phyloP scores from a whole-genome alignment of 345 rosid genomes.

The Populus deltoides region DNA sequence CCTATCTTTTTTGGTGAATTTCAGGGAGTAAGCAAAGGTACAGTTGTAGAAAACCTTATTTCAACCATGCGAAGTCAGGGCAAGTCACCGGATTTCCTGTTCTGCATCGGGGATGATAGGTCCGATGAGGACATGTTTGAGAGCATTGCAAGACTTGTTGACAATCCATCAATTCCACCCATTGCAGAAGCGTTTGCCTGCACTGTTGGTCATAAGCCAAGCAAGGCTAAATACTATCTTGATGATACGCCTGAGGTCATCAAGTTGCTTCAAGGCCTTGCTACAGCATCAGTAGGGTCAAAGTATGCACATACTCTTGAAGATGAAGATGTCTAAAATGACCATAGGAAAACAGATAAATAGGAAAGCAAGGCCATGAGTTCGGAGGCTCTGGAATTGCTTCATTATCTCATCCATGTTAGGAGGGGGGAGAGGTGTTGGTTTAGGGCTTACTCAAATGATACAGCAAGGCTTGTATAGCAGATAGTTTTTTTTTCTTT shows the following conservation, averaged over 20 bases:
- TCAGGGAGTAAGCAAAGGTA: conserved; percentile 80
- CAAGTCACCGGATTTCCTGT: conserved; percentile 59
- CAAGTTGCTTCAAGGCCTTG: conserved; percentile 54
- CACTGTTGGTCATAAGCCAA: conserved; percentile 85
- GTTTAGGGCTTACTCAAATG: not conserved
- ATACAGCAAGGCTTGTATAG: conserved; percentile 16
- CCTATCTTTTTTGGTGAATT: conserved; percentile 9
- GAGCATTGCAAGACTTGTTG: conserved; percentile 38
- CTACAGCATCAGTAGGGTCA: conserved; percentile 30
- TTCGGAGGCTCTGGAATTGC: not conserved
- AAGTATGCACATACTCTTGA: conserved; percentile 6
- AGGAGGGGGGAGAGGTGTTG: not conserved
- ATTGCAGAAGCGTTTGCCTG: conserved; percentile 62
- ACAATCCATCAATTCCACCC: conserved; percentile 42
- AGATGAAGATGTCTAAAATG: not conserved
- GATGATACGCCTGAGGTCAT: conserved; percentile 64
- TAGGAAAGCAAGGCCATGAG: not conserved
- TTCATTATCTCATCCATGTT: not conserved
- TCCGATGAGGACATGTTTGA: conserved; percentile 92
- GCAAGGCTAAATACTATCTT: conserved; percentile 79
- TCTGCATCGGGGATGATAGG: conserved; percentile 80
- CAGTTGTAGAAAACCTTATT: conserved; percentile 57
- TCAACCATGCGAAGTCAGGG: conserved; percentile 48
- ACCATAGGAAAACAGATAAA: not conserved
- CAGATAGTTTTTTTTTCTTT: not conserved